Conservation (phyloP, 78 protist genomes). For the Chrysochromulina tobinii region DNA sequence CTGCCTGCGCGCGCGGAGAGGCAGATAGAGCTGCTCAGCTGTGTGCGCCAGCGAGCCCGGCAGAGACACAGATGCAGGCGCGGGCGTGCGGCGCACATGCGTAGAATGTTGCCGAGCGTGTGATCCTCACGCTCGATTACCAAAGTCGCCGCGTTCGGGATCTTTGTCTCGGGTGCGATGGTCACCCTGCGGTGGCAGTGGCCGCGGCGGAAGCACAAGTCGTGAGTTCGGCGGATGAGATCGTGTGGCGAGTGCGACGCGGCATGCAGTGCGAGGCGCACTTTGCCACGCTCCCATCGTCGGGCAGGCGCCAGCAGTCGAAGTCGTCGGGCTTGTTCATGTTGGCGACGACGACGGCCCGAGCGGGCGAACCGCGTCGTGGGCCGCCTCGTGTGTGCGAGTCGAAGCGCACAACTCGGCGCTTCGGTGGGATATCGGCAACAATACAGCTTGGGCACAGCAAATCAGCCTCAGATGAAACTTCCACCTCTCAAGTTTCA, state of each 20-base stretch:
- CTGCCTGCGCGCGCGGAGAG: conserved; percentile 38
- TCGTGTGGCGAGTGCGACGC: not conserved
- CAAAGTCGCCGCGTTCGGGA: conserved; percentile 61
- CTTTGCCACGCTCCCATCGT: not conserved
- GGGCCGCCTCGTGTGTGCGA: too few relatives aligned
- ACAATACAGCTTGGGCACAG: too few relatives aligned
- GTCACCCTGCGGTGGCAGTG: conserved; percentile 41
- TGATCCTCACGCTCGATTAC: conserved; percentile 77
- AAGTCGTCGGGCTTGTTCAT: conserved; percentile 25
- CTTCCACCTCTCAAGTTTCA: too few relatives aligned
- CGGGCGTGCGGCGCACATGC: conserved; percentile 60
- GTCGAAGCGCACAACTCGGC: too few relatives aligned
- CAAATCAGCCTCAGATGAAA: too few relatives aligned
- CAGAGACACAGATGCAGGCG: not conserved
- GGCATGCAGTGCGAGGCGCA: not conserved
- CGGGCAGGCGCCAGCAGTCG: not conserved
- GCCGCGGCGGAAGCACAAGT: not conserved
- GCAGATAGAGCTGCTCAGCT: too few relatives aligned
- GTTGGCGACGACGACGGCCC: too few relatives aligned
- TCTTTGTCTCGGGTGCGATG: conserved; percentile 55
- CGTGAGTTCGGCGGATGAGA: not conserved
- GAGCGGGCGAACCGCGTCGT: too few relatives aligned
- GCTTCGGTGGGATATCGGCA: too few relatives aligned
- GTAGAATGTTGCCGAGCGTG: conserved; percentile 76
- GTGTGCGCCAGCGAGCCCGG: too few relatives aligned